Conservation (phyloP, 2,329 filamentous ascomycete species). For the Geoglossum cookeanum region DNA sequence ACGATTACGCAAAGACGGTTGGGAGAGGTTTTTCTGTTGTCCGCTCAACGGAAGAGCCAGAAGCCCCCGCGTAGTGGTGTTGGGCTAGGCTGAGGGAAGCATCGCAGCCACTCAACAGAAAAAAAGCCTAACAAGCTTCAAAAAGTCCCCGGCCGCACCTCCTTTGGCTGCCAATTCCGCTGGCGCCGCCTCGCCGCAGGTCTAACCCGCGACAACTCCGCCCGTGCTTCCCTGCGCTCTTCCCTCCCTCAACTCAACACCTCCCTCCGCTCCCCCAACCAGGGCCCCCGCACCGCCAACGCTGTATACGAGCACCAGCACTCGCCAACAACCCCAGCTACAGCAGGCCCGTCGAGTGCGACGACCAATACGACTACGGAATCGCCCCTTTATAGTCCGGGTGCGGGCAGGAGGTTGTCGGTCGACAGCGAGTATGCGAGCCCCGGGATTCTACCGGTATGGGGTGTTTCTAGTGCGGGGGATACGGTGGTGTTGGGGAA, state of each 20-base stretch:
- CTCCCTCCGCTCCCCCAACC: not conserved
- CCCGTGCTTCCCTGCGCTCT: not conserved
- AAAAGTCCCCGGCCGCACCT: conserved; percentile 14
- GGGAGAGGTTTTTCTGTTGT: too few species aligned
- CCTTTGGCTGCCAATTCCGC: conserved; percentile 16
- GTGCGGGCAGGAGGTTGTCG: not conserved
- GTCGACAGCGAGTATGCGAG: not conserved
- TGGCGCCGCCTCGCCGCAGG: conserved; percentile 15
- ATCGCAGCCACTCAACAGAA: not conserved
- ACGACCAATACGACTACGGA: not conserved
- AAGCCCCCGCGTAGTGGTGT: too few species aligned
- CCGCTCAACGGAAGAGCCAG: too few species aligned
- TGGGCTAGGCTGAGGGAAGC: too few species aligned
- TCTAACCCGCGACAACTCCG: not conserved
- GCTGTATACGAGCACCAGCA: not conserved
- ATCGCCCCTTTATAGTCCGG: not conserved
- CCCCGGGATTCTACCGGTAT: not conserved
- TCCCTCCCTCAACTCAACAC: not conserved
- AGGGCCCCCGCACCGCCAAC: not conserved
- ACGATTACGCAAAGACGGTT: too few species aligned
- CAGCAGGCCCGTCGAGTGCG: not conserved
- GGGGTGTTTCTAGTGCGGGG: not conserved
- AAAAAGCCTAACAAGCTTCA: conserved; percentile 5
- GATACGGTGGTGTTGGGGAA: not conserved
- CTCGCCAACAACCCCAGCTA: not conserved